Base-by-base conservation (phyloP, 305 asterid genomes). In the Rubia balearica region DNA sequence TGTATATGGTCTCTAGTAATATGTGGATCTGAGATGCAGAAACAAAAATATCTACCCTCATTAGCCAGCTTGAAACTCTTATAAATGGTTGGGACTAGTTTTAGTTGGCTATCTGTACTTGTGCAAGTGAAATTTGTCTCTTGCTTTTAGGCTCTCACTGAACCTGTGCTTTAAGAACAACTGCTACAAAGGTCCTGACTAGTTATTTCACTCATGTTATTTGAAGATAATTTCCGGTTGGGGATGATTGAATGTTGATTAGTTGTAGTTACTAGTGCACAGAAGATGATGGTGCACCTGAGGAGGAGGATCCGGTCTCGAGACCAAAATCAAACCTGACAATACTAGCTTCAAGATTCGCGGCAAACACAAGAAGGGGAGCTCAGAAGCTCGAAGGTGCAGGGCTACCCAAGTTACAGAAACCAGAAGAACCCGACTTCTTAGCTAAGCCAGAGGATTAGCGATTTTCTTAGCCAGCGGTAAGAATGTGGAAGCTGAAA, bases 21-120 rank as follows among this genome's bases (percentile, higher is more conserved):
- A 43, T 91, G 94, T 75, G 99, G 99, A 74, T 91, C 99, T 10
- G 98, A 94, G 81, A 83, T 69, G 41, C 99, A 94, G 73, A 94
- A 88, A 87, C 87, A 87, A 79, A 89, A 83, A 75, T 91, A 88
- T 74, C 85, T 94, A 71, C 98, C 98, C 51, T 89, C 98, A 66
- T 86, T 94, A 79, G 97, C 98, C 17, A 77, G 98, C 91, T 77
- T 84, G 97, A 67, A 69, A 46, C 19, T 67, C 67, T 65, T 68
- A 41, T 73, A 69, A 41, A 40, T 56, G 70, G 74, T 42, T 61
- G 75, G 55, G 53, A 48, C 40, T 21, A 59, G 53, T 8, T 45
- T 48, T 11, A 3, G 38, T 9, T 69, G 19, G 74, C 30, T 63
- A 36, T 30, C 63, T 61, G 62, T 59, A 67, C 67, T 5, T 56